Percentiles rank a stretch among this genome's conserved stretches.
phyloP scores from a whole-genome alignment of 1,139 yeast species.

The Yamadazyma friedrichii region DNA sequence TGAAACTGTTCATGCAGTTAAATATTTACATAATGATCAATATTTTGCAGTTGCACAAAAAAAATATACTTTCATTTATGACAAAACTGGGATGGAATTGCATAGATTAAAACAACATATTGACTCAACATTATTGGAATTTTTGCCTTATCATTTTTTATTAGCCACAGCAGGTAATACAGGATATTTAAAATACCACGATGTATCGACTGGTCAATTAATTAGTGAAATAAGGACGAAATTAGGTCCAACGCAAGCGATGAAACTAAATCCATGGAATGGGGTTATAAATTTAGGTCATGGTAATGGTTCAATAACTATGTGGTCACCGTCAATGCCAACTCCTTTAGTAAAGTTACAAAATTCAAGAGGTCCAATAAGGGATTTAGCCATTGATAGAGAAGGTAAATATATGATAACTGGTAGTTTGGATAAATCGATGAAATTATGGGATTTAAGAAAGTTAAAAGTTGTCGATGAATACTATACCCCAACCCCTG shows the following conservation, averaged over 20 bases:
- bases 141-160: slow-evolving; percentile 88
- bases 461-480: slow-evolving; percentile 74
- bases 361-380: slow-evolving; percentile 81
- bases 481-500: slow-evolving; percentile 83
- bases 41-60: slow-evolving; percentile 97
- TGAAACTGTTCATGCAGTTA: slow-evolving; percentile 89
- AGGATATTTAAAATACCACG: slow-evolving; percentile 89
- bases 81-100: slow-evolving; percentile 84
- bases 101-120: slow-evolving; percentile 90
- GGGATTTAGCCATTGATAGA: slow-evolving; percentile 84
- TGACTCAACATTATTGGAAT: slow-evolving; percentile 80
- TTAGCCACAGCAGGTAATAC: slow-evolving; percentile 86
- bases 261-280: slow-evolving; percentile 93
- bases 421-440: slow-evolving; percentile 79
- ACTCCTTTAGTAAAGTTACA: slow-evolving; percentile 84
- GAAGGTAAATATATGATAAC: slow-evolving; percentile 95
- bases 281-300: slow-evolving; percentile 95
- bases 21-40: slow-evolving; percentile 88
- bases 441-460: slow-evolving; percentile 94
- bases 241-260: slow-evolving; percentile 83
- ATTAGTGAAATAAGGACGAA: slow-evolving; percentile 85
- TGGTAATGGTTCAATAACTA: slow-evolving; percentile 84
- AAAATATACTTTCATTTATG: slow-evolving; percentile 90
- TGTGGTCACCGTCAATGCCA: slow-evolving; percentile 92
- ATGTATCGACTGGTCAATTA: slow-evolving; percentile 87